Evolutionary conservation across 306 rosid species (phyloP).

Genomic region (Chamaecrista fasciculata): DNA sequence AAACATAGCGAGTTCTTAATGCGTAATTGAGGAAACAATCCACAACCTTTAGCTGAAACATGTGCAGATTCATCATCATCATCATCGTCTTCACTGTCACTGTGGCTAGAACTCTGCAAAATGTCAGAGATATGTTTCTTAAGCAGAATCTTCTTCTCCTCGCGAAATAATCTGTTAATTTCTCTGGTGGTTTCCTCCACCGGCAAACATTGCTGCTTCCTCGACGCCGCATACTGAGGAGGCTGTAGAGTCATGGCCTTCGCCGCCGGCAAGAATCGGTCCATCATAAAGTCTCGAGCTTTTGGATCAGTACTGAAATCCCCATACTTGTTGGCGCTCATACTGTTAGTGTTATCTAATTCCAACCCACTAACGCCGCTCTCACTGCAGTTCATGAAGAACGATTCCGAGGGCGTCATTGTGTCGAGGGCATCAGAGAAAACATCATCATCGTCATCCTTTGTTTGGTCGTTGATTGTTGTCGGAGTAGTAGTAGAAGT

Average conservation of each 20-base stretch:
- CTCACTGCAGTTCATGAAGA: conserved; percentile 69
- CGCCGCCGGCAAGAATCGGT: conserved; percentile 92
- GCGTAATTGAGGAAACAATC: conserved; percentile 58
- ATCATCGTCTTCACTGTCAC: conserved; percentile 55
- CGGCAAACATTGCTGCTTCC: conserved; percentile 59
- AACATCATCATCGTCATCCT: conserved; percentile 42
- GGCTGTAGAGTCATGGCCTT: conserved; percentile 84
- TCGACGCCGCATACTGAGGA: conserved; percentile 63
- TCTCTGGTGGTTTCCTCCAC: conserved; percentile 60
- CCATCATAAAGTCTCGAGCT: conserved; percentile 88
- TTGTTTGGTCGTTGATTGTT: conserved; percentile 38
- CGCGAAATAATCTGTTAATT: conserved; percentile 40
- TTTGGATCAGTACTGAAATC: conserved; percentile 61
- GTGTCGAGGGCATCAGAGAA: conserved; percentile 74
- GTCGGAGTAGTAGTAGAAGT: too few relatives aligned
- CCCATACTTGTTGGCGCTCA: conserved; percentile 45
- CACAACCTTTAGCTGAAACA: conserved; percentile 71
- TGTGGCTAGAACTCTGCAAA: conserved; percentile 37
- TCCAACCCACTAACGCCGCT: conserved; percentile 69
- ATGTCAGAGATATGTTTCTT: conserved; percentile 40
- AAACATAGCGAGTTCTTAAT: conserved; percentile 66
- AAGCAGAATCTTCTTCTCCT: conserved; percentile 41
- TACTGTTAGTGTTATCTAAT: conserved; percentile 45
- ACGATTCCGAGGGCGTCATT: conserved; percentile 54
- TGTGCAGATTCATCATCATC: conserved; percentile 40